Base-by-base conservation (phyloP, 2,329 filamentous ascomycete species). In the Sclerotinia borealis region DNA sequence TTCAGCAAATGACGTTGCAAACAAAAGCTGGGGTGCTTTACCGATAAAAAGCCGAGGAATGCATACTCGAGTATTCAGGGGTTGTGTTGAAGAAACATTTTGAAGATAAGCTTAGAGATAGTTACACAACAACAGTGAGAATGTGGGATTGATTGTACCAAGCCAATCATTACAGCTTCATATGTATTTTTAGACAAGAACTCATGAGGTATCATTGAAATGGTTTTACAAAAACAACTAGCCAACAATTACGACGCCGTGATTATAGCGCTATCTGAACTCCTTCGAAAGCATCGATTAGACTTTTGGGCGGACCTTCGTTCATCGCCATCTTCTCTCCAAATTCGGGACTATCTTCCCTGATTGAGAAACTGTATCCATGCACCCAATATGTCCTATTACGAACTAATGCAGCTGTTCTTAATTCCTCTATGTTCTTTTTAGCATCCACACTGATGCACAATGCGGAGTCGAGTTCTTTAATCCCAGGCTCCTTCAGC, bases 391-490 rank as follows among this genome's bases (percentile, higher is more conserved):
- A 71, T 2, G 52, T 62, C 39, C 50, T 63, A 22, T 56, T 61
- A 31, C 65, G 65, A 8, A 62, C 62, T 36, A 68, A 56, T 36
- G 65, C 68, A 37, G 36, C 54, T 27, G 63, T 65, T 60, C 72
- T 66, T 31, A 71, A 50, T 27, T 63, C 59, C 15, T 78, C 77
- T 41, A 88, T 78, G 63, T 80, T 81, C 36, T 75, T 71, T 13
- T 80, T 80, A 0, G 83, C 81, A 13, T 86, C 82, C 31, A 81
- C 77, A 67, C 89, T 92, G 45, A 93, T 84, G 72, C 92, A 96
- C 58, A 97, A 78, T 1, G 84, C 84, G 0, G 89, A 82, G 74
- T 98, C 92, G 55, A 96, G 81, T 25, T 79, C 76, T 66, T 88
- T 89, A 43, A 98, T 74, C 0, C 84, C 84, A 0, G 81, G 75